phyloP scores from a whole-genome alignment of 2,329 filamentous ascomycete genomes.

The Byssochlamys sp. region DNA sequence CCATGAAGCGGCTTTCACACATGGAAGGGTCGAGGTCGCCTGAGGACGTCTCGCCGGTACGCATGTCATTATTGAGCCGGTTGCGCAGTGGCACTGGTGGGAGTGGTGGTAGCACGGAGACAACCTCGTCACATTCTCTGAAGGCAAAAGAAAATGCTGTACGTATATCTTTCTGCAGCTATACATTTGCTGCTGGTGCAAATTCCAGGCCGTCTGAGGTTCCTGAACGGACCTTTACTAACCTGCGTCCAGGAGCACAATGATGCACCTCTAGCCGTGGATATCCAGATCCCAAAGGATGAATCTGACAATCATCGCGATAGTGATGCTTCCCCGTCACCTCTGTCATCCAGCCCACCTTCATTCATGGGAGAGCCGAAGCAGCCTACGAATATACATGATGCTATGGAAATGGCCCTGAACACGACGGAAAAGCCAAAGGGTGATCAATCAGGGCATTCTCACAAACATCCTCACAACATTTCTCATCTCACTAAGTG shows the following conservation, averaged over 20 bases:
- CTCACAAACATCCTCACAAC: background rate
- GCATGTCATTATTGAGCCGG: background rate
- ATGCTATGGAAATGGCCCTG: slow-evolving; percentile 16
- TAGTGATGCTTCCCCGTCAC: background rate
- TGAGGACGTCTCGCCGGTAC: background rate
- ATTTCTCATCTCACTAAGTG: slow-evolving; percentile 18
- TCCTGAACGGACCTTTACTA: background rate
- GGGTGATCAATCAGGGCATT: background rate
- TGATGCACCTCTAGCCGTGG: background rate
- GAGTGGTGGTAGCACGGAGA: background rate
- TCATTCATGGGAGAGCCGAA: slow-evolving; percentile 12
- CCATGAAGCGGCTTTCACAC: background rate
- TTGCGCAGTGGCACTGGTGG: background rate
- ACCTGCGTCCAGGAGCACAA: background rate
- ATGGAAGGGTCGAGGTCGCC: background rate
- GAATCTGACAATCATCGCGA: background rate
- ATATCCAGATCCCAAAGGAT: background rate
- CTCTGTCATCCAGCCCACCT: slow-evolving; percentile 1
- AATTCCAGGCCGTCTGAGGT: background rate
- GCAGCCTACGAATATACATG: slow-evolving; percentile 19
- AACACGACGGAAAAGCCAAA: background rate
- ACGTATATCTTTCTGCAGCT: background rate
- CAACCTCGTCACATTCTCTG: background rate
- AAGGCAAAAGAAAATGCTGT: background rate
- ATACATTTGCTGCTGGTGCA: background rate